Conservation (phyloP, 2,329 filamentous ascomycete genomes). For the Aspergillus novoparasiticus region DNA sequence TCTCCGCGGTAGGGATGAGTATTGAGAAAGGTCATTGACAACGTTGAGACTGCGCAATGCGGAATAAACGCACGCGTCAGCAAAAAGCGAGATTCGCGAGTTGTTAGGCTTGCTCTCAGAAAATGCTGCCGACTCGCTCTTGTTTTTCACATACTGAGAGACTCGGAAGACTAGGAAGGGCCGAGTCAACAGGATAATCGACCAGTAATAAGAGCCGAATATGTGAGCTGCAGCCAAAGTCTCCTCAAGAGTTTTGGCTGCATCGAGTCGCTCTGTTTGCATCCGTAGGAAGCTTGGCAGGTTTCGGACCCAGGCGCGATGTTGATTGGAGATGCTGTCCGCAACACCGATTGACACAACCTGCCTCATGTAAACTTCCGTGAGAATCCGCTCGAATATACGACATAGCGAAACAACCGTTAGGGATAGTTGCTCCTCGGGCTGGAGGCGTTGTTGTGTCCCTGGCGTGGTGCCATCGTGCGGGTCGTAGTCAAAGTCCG, state of each 20-base stretch:
- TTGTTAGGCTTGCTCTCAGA: conserved; percentile 27
- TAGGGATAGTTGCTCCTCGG: conserved; percentile 49
- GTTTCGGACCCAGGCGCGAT: conserved; percentile 45
- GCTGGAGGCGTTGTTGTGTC: conserved; percentile 20
- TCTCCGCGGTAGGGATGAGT: conserved; percentile 42
- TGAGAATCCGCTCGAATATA: conserved; percentile 46
- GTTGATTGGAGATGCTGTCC: conserved; percentile 46
- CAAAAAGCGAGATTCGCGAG: conserved; percentile 37
- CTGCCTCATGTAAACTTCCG: conserved; percentile 47
- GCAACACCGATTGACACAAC: conserved; percentile 46
- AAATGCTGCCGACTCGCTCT: conserved; percentile 22
- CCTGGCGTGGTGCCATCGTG: conserved; percentile 35
- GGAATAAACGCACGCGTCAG: conserved; percentile 49
- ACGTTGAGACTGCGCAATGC: conserved; percentile 45
- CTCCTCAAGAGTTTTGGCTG: conserved; percentile 37
- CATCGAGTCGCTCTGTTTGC: conserved; percentile 48
- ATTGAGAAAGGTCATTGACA: conserved; percentile 38
- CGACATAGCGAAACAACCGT: conserved; percentile 50
- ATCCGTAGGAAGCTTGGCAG: conserved; percentile 50
- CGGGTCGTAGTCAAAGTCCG: conserved; percentile 51
- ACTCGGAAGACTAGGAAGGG: conserved; percentile 57
- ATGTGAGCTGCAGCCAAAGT: conserved; percentile 53
- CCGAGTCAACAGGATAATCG: conserved; percentile 56
- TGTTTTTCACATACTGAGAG: conserved; percentile 41
- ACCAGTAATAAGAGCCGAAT: conserved; percentile 56